phyloP scores from a whole-genome alignment of 2,329 filamentous ascomycete species.

The Colletotrichum cuscutae region DNA sequence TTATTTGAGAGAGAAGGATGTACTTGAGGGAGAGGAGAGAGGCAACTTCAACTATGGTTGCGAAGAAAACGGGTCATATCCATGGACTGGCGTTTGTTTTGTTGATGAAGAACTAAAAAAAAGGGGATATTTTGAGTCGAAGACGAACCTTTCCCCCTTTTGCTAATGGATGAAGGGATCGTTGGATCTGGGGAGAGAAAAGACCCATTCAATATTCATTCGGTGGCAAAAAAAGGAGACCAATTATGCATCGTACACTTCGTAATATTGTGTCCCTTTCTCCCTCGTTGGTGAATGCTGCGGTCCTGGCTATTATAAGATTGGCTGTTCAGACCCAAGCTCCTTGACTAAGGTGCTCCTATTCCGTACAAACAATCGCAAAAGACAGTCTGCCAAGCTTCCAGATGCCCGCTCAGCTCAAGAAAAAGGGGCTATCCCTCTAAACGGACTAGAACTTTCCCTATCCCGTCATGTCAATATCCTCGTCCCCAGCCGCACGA shows the following conservation, averaged over 20 bases:
- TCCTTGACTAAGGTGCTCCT: neutral
- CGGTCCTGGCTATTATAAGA: neutral
- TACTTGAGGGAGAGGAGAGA: neutral
- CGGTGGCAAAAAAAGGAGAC: neutral
- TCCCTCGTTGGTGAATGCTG: neutral
- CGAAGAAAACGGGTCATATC: neutral
- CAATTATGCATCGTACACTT: neutral
- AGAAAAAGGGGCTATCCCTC: neutral
- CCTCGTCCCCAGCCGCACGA: slow-evolving; percentile 57
- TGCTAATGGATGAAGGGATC: neutral
- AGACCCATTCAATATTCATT: neutral
- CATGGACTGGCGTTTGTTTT: slow-evolving; percentile 28
- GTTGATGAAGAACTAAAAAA: slow-evolving; percentile 4
- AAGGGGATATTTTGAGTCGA: neutral
- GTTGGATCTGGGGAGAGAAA: neutral
- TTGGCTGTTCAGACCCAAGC: neutral
- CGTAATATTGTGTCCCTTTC: neutral
- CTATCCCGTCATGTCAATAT: slow-evolving; percentile 71
- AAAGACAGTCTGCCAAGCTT: neutral
- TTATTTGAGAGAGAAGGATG: neutral
- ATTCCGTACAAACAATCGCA: neutral
- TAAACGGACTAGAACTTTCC: neutral
- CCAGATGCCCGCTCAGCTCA: neutral
- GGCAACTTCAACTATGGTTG: neutral
- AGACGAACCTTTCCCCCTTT: neutral